These are phyloP conservation scores for Neodidymelliopsis sp. DNA, from an alignment of 2,329 filamentous ascomycete species.

Conservation along the genomic window DNA sequence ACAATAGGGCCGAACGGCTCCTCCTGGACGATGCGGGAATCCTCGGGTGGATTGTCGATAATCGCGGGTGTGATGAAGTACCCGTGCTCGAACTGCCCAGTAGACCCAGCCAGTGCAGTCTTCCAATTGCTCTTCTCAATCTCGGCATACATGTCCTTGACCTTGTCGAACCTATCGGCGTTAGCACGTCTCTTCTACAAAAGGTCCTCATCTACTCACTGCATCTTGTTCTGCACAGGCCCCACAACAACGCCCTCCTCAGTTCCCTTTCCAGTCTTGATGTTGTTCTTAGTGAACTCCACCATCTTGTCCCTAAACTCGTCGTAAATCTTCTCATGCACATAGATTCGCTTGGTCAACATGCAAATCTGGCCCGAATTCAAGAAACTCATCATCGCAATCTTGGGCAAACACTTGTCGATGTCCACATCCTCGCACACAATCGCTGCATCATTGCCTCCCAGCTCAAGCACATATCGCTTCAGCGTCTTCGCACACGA, in stretches of 20 bases:
- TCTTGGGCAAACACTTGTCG: slow-evolving; percentile 49
- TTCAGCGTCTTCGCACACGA: slow-evolving; percentile 64
- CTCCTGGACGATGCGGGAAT: slow-evolving; percentile 63
- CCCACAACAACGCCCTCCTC: slow-evolving; percentile 37
- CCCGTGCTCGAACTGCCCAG: slow-evolving; percentile 48
- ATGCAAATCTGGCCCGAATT: slow-evolving; percentile 62
- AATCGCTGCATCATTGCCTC: slow-evolving; percentile 69
- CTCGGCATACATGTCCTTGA: slow-evolving; percentile 63
- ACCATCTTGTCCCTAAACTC: slow-evolving; percentile 49
- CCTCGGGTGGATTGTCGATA: slow-evolving; percentile 64
- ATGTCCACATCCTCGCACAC: slow-evolving; percentile 62
- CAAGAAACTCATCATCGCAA: slow-evolving; percentile 56
- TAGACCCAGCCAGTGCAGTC: slow-evolving; percentile 56
- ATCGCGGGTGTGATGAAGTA: slow-evolving; percentile 68
- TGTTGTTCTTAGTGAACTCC: slow-evolving; percentile 52
- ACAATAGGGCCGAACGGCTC: slow-evolving; percentile 72
- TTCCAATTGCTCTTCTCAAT: slow-evolving; percentile 61
- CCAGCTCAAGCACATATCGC: slow-evolving; percentile 66
- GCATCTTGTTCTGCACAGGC: slow-evolving; percentile 38
- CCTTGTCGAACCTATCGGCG: slow-evolving; percentile 58
- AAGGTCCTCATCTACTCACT: slow-evolving; percentile 22
- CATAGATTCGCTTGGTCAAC: slow-evolving; percentile 41
- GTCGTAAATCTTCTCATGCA: slow-evolving; percentile 46
- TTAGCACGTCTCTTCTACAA: background rate
- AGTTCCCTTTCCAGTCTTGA: slow-evolving; percentile 45